Conservation (phyloP, 164 flowering plant species). For the Litsea cubeba region DNA sequence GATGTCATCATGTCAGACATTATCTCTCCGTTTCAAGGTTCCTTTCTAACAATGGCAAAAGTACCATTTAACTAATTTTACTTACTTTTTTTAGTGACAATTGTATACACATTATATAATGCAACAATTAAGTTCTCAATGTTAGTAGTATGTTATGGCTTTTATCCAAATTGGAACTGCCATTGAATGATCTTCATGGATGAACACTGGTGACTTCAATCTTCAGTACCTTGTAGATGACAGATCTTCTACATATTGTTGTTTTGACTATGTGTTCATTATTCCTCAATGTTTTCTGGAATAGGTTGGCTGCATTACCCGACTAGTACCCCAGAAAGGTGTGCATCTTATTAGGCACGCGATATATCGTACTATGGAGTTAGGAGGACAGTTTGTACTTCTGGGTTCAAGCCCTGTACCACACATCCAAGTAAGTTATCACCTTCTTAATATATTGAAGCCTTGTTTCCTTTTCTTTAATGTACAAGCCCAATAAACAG, state of each 20-base stretch:
- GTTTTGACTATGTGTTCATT: background rate
- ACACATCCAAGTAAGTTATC: slow-evolving; percentile 69
- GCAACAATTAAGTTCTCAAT: no score
- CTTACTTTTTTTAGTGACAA: no score
- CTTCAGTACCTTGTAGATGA: background rate
- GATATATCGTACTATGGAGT: slow-evolving; percentile 76
- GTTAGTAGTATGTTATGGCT: no score
- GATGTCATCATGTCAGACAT: no score
- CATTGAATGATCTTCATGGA: background rate
- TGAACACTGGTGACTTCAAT: background rate
- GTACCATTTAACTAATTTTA: no score
- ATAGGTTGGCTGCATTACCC: slow-evolving; percentile 92
- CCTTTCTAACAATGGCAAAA: no score
- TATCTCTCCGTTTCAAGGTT: no score
- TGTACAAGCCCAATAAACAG: background rate
- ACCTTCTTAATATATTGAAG: background rate
- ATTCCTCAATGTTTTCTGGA: slow-evolving; percentile 9
- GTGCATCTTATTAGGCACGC: slow-evolving; percentile 98
- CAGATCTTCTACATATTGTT: background rate
- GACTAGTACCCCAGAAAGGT: slow-evolving; percentile 97
- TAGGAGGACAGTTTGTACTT: slow-evolving; percentile 95
- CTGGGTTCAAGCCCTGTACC: slow-evolving; percentile 96
- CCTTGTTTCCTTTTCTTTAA: background rate
- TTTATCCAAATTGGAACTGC: background rate
- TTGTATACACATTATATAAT: no score